Percentiles rank a stretch among this genome's conserved stretches.
Conservation (phyloP, 108 stramenopile genomes). For the Conticribra guillardii region DNA sequence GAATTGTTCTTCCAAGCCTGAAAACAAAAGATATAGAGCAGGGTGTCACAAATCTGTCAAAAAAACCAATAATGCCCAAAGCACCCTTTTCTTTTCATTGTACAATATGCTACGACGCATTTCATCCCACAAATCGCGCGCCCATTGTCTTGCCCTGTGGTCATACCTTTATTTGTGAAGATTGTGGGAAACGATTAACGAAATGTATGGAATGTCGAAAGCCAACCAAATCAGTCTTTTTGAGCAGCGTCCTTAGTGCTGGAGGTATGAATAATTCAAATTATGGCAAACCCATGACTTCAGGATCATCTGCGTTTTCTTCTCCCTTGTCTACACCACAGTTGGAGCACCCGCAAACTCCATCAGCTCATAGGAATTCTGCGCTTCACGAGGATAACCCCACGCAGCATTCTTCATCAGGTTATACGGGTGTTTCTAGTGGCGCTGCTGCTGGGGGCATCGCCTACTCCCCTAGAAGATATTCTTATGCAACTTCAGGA, state of each 20-base stretch:
- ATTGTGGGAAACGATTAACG: background rate
- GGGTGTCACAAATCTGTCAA: background rate
- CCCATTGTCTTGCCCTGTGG: background rate
- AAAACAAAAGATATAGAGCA: background rate
- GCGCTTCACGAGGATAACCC: constrained; percentile 1
- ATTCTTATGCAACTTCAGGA: background rate
- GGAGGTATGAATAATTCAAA: too few relatives aligned
- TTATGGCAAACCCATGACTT: too few relatives aligned
- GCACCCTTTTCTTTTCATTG: background rate
- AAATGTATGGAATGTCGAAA: background rate
- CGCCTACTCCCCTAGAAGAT: background rate
- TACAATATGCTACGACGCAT: background rate
- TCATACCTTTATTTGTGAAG: background rate
- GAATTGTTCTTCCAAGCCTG: background rate
- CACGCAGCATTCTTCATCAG: too few relatives aligned
- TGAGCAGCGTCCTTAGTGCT: background rate
- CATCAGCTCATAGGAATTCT: too few relatives aligned
- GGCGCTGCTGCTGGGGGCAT: too few relatives aligned
- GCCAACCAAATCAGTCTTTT: background rate
- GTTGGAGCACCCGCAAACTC: background rate
- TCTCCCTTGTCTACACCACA: background rate
- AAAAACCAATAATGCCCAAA: background rate
- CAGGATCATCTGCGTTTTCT: background rate
- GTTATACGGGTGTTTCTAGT: too few relatives aligned
- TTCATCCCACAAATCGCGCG: background rate